phyloP scores from a whole-genome alignment of 1,139 yeast genomes.

The Arxiozyma bovina region DNA sequence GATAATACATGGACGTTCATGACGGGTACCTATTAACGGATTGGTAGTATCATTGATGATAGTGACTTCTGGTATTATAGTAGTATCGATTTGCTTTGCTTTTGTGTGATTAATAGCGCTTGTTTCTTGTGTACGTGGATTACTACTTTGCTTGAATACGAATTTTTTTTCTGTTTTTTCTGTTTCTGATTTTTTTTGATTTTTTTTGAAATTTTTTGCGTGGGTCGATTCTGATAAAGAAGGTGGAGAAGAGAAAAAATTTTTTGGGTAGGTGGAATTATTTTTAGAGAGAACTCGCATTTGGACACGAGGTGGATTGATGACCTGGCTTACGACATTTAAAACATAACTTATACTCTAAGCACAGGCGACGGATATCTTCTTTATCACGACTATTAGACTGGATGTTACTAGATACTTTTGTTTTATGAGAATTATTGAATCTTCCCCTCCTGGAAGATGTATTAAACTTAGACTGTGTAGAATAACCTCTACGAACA shows the following conservation, averaged over 20 bases:
- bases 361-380: neutral
- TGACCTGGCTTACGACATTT: neutral
- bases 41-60: neutral
- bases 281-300: neutral
- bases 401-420: neutral
- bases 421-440: no score
- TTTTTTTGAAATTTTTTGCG: no score
- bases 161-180: no score
- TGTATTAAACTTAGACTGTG: neutral
- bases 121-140: no score
- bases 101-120: no score
- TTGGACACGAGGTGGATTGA: neutral
- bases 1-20: neutral
- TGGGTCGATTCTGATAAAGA: no score
- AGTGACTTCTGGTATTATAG: neutral
- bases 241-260: no score
- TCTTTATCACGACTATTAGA: neutral
- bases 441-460: neutral
- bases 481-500: neutral
- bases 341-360: neutral
- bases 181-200: no score
- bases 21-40: neutral
- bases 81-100: no score
- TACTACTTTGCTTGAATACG: no score
- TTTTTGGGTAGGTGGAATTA: no score